A percentile compares a stretch with the other conserved stretches of the same genome.
These are phyloP conservation scores for Venustampulla echinocandica DNA, from an alignment of 495 filamentous ascomycete genomes.

Conservation along the genomic window DNA sequence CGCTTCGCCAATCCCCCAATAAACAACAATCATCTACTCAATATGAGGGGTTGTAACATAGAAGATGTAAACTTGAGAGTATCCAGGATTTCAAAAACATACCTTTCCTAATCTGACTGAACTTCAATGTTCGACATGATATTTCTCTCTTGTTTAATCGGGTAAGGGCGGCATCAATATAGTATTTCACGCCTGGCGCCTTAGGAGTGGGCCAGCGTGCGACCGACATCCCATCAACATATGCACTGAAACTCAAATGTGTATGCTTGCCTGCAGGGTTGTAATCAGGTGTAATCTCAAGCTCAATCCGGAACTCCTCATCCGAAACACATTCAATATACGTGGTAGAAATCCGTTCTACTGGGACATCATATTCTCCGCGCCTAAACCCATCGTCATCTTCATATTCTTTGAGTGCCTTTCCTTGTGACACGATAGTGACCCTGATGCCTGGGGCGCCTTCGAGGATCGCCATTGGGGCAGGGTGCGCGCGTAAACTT, in stretches of 20 bases:
- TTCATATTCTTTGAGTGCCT: conserved; percentile 25
- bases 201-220: no score
- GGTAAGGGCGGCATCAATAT: not conserved
- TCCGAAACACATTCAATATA: conserved; percentile 28
- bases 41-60: no score
- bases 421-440: conserved; percentile 21
- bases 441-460: conserved; percentile 25
- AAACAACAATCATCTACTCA: no score
- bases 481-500: not conserved
- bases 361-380: conserved; percentile 1
- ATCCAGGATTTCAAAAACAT: no score
- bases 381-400: conserved; percentile 14
- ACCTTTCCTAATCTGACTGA: conserved; percentile 24
- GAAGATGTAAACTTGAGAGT: no score
- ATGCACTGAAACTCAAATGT: not conserved
- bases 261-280: conserved; percentile 1
- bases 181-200: no score
- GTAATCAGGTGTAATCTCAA: conserved; percentile 6
- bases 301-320: conserved; percentile 19
- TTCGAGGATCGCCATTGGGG: conserved; percentile 29
- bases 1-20: no score
- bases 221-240: conserved; percentile 12
- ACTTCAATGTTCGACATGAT: conserved; percentile 12
- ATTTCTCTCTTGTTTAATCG: not conserved
- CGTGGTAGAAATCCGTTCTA: conserved; percentile 6